phyloP scores from a whole-genome alignment of 768 basidiomycete genomes.

The Boletus rufocinnamomeus region DNA sequence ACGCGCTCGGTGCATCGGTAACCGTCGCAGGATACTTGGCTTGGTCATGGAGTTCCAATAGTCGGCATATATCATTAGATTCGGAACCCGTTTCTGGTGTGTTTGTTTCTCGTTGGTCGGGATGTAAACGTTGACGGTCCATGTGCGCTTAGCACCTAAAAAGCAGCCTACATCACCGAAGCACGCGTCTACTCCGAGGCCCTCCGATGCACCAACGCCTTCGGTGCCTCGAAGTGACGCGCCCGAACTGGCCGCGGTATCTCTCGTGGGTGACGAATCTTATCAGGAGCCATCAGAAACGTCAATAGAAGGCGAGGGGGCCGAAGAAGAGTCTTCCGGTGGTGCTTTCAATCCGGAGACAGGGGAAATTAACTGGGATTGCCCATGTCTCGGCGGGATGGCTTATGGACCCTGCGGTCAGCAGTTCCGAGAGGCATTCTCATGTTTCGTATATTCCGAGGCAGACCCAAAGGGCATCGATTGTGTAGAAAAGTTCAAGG shows the following conservation, averaged over 20 bases:
- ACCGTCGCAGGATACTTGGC: slow-evolving; percentile 48
- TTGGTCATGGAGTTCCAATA: slow-evolving; percentile 47
- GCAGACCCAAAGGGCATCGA: slow-evolving; percentile 97
- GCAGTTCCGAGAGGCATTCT: slow-evolving; percentile 93
- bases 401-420: slow-evolving; percentile 94
- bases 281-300: slow-evolving; percentile 10
- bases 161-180: slow-evolving; percentile 9
- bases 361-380: slow-evolving; percentile 99
- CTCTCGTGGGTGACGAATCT: slow-evolving; percentile 7
- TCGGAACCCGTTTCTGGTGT: slow-evolving; percentile 35
- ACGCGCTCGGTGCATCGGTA: slow-evolving; percentile 47
- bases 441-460: slow-evolving; percentile 94
- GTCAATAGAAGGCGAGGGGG: slow-evolving; percentile 25
- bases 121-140: background rate
- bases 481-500: slow-evolving; percentile 96
- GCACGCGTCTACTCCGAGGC: slow-evolving; percentile 6
- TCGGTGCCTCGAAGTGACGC: slow-evolving; percentile 22
- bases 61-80: slow-evolving; percentile 51
- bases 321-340: slow-evolving; percentile 32
- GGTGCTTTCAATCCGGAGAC: slow-evolving; percentile 94
- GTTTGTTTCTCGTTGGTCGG: slow-evolving; percentile 5
- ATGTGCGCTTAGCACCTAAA: slow-evolving; percentile 21
- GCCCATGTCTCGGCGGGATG: slow-evolving; percentile 98
- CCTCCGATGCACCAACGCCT: slow-evolving; percentile 25
- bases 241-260: slow-evolving; percentile 5